Evolutionary conservation across 495 filamentous ascomycete species (phyloP), one percentile per base, ranked within the genome.

Genomic region (Letharia columbiana): DNA sequence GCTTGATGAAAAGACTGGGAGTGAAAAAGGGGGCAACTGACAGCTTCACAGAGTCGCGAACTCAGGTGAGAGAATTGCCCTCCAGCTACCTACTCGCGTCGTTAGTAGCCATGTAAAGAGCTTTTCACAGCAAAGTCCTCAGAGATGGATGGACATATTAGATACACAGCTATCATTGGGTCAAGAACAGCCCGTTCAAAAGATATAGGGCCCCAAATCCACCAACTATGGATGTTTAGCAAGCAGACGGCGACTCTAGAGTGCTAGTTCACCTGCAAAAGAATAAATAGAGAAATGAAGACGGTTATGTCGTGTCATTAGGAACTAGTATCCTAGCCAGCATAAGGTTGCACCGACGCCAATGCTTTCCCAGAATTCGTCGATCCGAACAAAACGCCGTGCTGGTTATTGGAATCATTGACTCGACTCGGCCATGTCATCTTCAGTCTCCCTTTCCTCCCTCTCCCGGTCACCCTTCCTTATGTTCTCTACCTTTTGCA

Each of bases 391-490:
- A 15, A 4, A n/a, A 58, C 31, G 23, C 35, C 62, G n/a, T 28
- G 23, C 9, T 17, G 13, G 10, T 18, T 67, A 8, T 20, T 23
- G 17, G 5, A 40, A 3, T 63, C 28, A 35, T 59, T 28, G 33
- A 33, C 60, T 47, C 47, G 42, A 47, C 31, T 10, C 39, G 7
- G 50, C 56, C 37, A 63, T 50, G 31, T 69, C 68, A 33, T 63
- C 68, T 52, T 20, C 64, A 18, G 61, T 59, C n/a, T 66, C 60
- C 65, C 52, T 52, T 56, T 60, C 37, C 56, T 69, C 69, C 39
- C 69, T 58, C n/a, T 68, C 61, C 31, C 49, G 18, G 13, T 72
- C 70, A 1, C 70, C 69, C 52, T 66, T 40, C 39, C 49, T 50
- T 52, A 60, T 63, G 28, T 59, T 40, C 3, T 62, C 52, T 5